Percentiles rank a stretch among this genome's conserved stretches.
Conservation (phyloP, 139 green algal genomes). For the Protoeuglena noctilucae region DNA sequence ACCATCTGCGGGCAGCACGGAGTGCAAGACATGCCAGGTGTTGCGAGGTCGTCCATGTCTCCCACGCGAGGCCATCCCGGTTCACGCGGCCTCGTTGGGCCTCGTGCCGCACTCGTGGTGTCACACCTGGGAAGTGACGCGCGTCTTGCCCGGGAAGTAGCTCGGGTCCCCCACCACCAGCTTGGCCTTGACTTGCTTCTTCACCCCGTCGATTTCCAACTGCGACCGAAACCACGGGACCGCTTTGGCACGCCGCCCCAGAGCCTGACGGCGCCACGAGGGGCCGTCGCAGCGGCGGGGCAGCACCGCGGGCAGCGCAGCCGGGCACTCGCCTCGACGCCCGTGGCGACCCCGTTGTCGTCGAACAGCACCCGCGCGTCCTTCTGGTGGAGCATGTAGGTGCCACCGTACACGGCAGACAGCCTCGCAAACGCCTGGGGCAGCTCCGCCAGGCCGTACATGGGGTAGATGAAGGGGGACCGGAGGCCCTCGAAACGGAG, state of each 20-base stretch:
- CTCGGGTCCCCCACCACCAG: conserved; percentile 86
- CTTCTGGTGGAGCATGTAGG: conserved; percentile 94
- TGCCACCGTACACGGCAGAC: conserved; percentile 88
- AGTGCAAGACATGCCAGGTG: too few relatives aligned
- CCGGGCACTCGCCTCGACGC: background rate
- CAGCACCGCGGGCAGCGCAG: too few relatives aligned
- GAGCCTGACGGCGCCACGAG: too few relatives aligned
- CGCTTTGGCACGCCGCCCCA: too few relatives aligned
- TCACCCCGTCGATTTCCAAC: conserved; percentile 68
- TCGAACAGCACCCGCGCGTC: conserved; percentile 44
- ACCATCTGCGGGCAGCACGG: conserved; percentile 60
- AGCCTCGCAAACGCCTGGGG: conserved; percentile 92
- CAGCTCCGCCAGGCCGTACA: conserved; percentile 93
- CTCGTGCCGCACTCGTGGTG: too few relatives aligned
- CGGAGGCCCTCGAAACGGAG: conserved; percentile 74
- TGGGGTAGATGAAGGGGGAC: conserved; percentile 94
- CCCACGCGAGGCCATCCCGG: too few relatives aligned
- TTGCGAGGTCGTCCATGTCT: too few relatives aligned
- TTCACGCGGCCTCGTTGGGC: too few relatives aligned
- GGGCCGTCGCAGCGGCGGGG: too few relatives aligned
- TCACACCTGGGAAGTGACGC: too few relatives aligned
- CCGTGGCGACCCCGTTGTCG: background rate
- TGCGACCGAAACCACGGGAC: too few relatives aligned
- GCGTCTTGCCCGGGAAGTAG: conserved; percentile 61
- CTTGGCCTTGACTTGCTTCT: conserved; percentile 63